Evolutionary conservation across 768 basidiomycete genomes (phyloP), one percentile per base, ranked within the genome.

Genomic region (Nevesoporus exiguus): DNA sequence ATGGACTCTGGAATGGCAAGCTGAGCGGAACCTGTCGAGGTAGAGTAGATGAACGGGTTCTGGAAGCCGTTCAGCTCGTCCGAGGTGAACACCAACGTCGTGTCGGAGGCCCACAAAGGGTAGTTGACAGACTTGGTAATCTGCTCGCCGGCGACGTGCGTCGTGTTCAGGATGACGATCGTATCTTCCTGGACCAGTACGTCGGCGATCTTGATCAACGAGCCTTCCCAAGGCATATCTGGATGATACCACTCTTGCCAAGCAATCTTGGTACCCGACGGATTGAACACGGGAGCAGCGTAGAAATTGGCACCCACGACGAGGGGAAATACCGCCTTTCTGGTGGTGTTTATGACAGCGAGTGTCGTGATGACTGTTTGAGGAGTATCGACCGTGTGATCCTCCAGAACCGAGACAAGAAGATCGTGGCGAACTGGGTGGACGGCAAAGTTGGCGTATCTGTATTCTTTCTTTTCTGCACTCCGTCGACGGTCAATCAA

Each of bases 181-280:
- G 58, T 67, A 24, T 69, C 67, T 17, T 48, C 44, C 36, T 67
- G 57, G 10, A 65, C 27, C 5, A 67, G 39, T 31, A 85, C 71
- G n/a, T 79, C 71, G 0, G 79, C 86, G 31, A 84, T 61, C 63
- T 77, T 73, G 54, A 89, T 73, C 59, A 80, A 70, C 1, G 77
- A 73, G 3, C 83, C 84, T 60, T 86, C 81, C 86, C 86, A 91
- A 14, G 88, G 81, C 84, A 85, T 84, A 55, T 84, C 77, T 0
- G 85, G 84, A 47, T 85, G 85, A 56, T 68, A 76, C 88, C 87
- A 88, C 56, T 84, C 76, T 39, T 81, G 72, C 83, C 83, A 91
- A 1, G 76, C 78, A 17, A 90, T 60, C 49, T 72, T 74, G 33
- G 66, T 72, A 1, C 86, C 88, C 56, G 84, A 78, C 0, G 82